Base-by-base conservation (phyloP, 192 early-diverging fungal species). In the Entomortierella parvispora region DNA sequence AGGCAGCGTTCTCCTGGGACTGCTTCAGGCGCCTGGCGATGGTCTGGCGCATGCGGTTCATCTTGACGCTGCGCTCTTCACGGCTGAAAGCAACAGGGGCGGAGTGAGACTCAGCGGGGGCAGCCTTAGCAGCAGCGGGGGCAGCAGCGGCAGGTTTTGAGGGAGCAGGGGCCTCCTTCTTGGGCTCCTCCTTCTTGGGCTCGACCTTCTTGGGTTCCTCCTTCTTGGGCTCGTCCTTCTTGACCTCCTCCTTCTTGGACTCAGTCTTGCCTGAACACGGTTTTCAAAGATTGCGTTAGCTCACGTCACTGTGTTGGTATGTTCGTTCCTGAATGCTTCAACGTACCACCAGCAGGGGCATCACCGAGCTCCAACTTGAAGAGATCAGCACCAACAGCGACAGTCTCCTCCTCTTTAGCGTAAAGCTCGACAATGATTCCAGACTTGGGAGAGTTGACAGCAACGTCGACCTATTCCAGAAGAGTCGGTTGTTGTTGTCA, bases 11-110 rank as follows among this genome's bases (percentile, higher is more conserved):
- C 82, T 96, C 91, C 86, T 99, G 97, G 50, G 96, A 94, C 81
- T 96, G 92, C 91, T 99, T 99, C 79, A 99, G 83, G 51, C 95
- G 92, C 82, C 93, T 91, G 47, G 97, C 87, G 59, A 99, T 99
- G 57, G 91, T 90, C 79, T 91, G 80, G 33, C 97, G 93, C 97
- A 99, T 99, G 63, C 96, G 92, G 87, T 89, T 96, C 97, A 99
- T 99, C 85, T 97, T 97, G 48, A 96, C 91, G 68, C 81, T 65
- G 45, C 74, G 83, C 56, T 78, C 65, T 51, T 82, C 65, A 26
- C 65, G 65, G 55, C 65, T 69, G 34, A 80, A 62, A n/a, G 90
- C 60, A 29, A 84, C 68, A 31, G 89, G 70, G 47, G 84, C 62
- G 43, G 88, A 71, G 12, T 79, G 33, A 23, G 83, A 29, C 44